Evolutionary conservation across 106 monocot species (phyloP), one percentile per base, ranked within the genome.

Genomic region (Triglochin maritima): DNA sequence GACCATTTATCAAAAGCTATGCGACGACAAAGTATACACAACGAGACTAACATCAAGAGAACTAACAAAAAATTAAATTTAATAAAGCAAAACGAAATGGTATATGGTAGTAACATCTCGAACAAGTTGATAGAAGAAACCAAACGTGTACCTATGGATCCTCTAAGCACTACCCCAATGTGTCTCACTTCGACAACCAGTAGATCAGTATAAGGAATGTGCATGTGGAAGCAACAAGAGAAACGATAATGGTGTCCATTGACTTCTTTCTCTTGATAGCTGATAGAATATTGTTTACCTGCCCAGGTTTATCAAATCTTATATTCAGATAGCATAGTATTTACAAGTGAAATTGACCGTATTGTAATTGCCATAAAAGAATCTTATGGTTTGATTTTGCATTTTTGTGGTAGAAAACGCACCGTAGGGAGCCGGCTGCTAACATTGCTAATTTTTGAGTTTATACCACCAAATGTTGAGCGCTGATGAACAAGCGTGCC

Each of bases 171-270:
- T 4, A 44, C n/a, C 7, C 13, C 10, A 8, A 6, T 29, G 41
- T 42, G 42, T 45, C 11, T 85, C 76, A 95, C 71, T 88, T 96
- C 14, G 90, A 81, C 64, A 96, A 51, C 90, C 90, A 96, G 62
- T 96, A 96, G 8, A 90, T 88, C 8, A 90, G 75, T 63, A 96
- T 90, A 56, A 96, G 81, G 78, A 90, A 96, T 67, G 85, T 82
- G 80, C 95, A 96, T 7, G 76, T 80, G 2, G 90, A 85, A 15
- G 88, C 95, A 70, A 96, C 95, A 11, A 88, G 80, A 17, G 90
- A 96, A 67, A 96, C 83, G 70, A 96, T 86, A 56, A 90, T 82
- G 29, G 95, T 90, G 62, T 96, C 95, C 90, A 90, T 90, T 52
- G 90, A 90, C 74, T 96, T 96, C 59, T 78, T 96, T 75, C 90